Percentiles rank a stretch among this genome's conserved stretches.
These are phyloP conservation scores for Tetracladium marchalianum DNA, from an alignment of 495 filamentous ascomycete species.

Conservation along the genomic window DNA sequence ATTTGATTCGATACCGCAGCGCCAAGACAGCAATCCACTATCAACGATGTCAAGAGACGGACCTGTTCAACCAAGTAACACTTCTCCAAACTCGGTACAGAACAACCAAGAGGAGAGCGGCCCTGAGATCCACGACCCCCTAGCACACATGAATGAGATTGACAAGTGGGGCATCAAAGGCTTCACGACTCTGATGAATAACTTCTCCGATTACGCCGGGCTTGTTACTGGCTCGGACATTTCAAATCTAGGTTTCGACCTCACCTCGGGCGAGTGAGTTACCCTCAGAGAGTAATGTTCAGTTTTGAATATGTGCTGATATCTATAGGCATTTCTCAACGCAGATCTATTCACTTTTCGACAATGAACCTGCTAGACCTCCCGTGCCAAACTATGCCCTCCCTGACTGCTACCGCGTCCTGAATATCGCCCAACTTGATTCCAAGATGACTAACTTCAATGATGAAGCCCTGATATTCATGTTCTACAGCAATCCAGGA, in stretches of 20 bases:
- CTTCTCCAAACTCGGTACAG: conserved; percentile 30
- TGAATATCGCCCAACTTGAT: conserved; percentile 72
- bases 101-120: conserved; percentile 33
- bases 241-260: conserved; percentile 63
- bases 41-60: conserved; percentile 19
- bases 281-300: neutral
- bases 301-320: neutral
- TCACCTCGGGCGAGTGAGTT: conserved; percentile 68
- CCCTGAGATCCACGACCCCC: conserved; percentile 39
- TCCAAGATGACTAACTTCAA: conserved; percentile 73
- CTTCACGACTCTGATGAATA: conserved; percentile 66
- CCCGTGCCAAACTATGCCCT: conserved; percentile 69
- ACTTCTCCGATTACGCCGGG: conserved; percentile 64
- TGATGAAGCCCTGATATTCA: conserved; percentile 87
- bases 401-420: conserved; percentile 78
- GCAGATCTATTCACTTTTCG: conserved; percentile 56
- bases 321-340: conserved; percentile 26
- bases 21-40: conserved; percentile 6
- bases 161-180: conserved; percentile 79
- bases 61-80: conserved; percentile 21
- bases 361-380: conserved; percentile 56
- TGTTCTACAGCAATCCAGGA: conserved; percentile 84
- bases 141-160: conserved; percentile 66
- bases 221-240: conserved; percentile 74
- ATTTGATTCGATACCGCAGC: conserved; percentile 7